A percentile compares a stretch with the other conserved stretches of the same genome.
Conservation (phyloP, 1,284 basidiomycete genomes). For the Pterulicium gracile region DNA sequence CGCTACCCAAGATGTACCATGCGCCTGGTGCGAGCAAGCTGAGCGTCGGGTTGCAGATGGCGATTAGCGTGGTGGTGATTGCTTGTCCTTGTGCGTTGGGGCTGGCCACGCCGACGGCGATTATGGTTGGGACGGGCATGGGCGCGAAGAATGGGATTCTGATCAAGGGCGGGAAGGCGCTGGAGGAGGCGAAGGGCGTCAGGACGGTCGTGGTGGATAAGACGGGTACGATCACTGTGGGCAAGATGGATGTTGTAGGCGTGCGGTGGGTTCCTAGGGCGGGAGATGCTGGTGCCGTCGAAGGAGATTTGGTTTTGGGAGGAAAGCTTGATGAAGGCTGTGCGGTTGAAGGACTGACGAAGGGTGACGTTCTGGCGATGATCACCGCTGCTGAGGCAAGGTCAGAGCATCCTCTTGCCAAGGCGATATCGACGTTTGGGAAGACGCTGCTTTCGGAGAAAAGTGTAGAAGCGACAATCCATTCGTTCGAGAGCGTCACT, state of each 20-base stretch:
- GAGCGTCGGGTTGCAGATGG: slow-evolving; percentile 92
- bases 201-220: slow-evolving; percentile 89
- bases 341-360: slow-evolving; percentile 48
- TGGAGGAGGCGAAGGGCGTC: slow-evolving; percentile 65
- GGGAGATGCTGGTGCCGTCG: slow-evolving; percentile 11
- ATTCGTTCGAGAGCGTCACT: slow-evolving; percentile 78
- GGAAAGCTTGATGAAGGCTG: slow-evolving; percentile 37
- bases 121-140: slow-evolving; percentile 99
- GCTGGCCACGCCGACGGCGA: slow-evolving; percentile 93
- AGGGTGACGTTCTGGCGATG: slow-evolving; percentile 67
- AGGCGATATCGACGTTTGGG: slow-evolving; percentile 79
- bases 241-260: slow-evolving; percentile 56
- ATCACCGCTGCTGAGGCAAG: slow-evolving; percentile 80
- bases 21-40: slow-evolving; percentile 77
- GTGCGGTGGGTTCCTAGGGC: slow-evolving; percentile 62
- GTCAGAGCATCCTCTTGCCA: slow-evolving; percentile 94
- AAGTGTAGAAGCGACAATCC: slow-evolving; percentile 29
- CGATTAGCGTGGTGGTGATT: slow-evolving; percentile 96
- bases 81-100: slow-evolving; percentile 98
- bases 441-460: slow-evolving; percentile 48
- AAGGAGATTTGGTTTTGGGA: slow-evolving; percentile 16
- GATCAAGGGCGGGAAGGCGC: slow-evolving; percentile 92
- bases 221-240: slow-evolving; percentile 93
- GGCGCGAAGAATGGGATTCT: slow-evolving; percentile 96
- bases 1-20: slow-evolving; percentile 79